Evolutionary conservation across 2,329 filamentous ascomycete genomes (phyloP), one percentile per base, ranked within the genome.

Genomic region (Cucurbitaria berberidis): DNA sequence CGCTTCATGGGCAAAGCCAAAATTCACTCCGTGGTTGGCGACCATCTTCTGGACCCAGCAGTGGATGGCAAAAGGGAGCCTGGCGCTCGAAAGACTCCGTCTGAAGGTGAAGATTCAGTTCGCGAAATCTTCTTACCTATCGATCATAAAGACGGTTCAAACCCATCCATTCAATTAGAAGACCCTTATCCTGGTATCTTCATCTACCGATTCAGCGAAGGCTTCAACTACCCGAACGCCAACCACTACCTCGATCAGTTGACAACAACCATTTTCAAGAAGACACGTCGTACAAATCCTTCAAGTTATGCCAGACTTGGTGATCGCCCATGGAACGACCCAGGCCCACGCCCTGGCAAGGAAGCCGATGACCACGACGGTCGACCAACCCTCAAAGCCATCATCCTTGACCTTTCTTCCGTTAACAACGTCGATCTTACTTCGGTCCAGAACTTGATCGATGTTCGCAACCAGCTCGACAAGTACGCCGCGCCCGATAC

Each of bases 391-490:
- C 83, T 96, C 47, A 92, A 91, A 72, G 93, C 93, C 24, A 81
- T 98, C 63, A 93, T 98, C 55, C 84, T 99, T 19, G 95, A 99
- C 74, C 96, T 98, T 76, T 93, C 89, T 0, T 89, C 91, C 0
- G 93, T 98, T 60, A 96, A 97, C 78, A 92, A 96, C 64, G 89
- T 97, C 48, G 95, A 99, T 68, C 86, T 96, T 57, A 98, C 95
- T 0, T 95, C 91, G 0, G 85, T 97, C 2, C 95, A 99, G 77
- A 89, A 91, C 67, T 80, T 99, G 38, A 96, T 98, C 68, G 95
- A 98, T 67, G 89, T 97, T 0, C 90, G 93, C 64, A 97, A 97
- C 76, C 93, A 97, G 72, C 86, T 99, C 32, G 93, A 97, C 74
- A 83, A 86, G n/a, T 96, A 96, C 72, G 85, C 91, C 1, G 76